Evolutionary conservation across 2,329 filamentous ascomycete genomes (phyloP).

Genomic region (Colletotrichum filicis): DNA sequence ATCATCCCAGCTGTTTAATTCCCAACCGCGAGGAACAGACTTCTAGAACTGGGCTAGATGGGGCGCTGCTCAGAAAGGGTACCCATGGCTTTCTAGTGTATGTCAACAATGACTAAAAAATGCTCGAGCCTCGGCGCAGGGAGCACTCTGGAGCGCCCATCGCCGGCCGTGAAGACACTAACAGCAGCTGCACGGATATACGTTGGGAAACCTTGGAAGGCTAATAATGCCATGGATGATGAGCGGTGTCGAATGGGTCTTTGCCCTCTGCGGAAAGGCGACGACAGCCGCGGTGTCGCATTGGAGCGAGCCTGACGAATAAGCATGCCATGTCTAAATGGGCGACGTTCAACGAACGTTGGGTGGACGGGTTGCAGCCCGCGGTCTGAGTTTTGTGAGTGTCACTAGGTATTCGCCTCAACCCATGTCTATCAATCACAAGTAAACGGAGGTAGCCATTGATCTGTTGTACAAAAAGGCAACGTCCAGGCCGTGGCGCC

Average conservation of each 20-base stretch:
- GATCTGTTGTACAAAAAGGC: background rate
- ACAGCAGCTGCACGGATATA: constrained; percentile 30
- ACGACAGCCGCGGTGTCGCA: background rate
- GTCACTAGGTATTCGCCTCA: background rate
- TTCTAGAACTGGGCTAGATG: constrained; percentile 19
- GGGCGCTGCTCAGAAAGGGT: constrained; percentile 1
- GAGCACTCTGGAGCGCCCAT: constrained; percentile 8
- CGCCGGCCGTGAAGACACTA: constrained; percentile 19
- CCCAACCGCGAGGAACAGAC: constrained; percentile 1
- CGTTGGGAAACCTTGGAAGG: constrained; percentile 10
- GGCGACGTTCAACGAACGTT: background rate
- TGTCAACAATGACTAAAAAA: background rate
- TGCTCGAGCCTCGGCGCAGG: constrained; percentile 32
- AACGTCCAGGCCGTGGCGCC: constrained; percentile 8
- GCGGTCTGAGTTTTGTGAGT: background rate
- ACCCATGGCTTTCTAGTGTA: background rate
- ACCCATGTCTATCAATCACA: constrained; percentile 34
- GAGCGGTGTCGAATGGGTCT: constrained; percentile 3
- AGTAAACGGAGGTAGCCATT: constrained; percentile 17
- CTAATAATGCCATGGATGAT: constrained; percentile 14
- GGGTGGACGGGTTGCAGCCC: background rate
- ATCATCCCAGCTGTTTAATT: constrained; percentile 10
- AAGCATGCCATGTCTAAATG: constrained; percentile 18
- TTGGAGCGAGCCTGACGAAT: constrained; percentile 25
- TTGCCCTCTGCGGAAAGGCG: constrained; percentile 12